phyloP scores from a whole-genome alignment of 805 yeast species.

The Wilhelminamyces savonicus region DNA sequence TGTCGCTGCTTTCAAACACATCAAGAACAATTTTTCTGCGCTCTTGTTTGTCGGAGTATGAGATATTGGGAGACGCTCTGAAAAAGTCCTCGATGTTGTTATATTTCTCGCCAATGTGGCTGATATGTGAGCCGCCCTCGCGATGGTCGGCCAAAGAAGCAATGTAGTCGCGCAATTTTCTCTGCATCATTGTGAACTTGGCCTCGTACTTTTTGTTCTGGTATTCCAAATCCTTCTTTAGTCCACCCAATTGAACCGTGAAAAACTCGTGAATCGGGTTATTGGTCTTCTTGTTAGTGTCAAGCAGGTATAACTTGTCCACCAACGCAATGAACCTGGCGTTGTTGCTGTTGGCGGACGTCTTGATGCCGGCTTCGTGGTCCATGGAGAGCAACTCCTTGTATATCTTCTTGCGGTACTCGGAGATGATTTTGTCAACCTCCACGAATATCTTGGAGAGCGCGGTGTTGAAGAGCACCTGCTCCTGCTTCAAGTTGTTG shows the following conservation, averaged over 20 bases:
- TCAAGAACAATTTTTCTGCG: conserved; percentile 15
- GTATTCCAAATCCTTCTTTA: conserved; percentile 27
- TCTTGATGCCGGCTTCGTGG: conserved; percentile 17
- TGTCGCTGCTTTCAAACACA: conserved; percentile 32
- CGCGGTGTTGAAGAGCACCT: conserved; percentile 21
- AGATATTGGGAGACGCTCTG: no score
- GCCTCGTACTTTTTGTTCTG: conserved; percentile 30
- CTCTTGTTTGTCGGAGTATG: conserved; percentile 22
- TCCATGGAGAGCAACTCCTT: conserved; percentile 34
- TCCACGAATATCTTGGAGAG: conserved; percentile 23
- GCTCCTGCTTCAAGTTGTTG: conserved; percentile 16
- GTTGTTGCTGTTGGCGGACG: conserved; percentile 12
- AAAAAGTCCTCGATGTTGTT: conserved; percentile 28
- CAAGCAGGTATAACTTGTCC: conserved; percentile 32
- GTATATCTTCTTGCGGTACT: conserved; percentile 29
- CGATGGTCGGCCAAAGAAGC: conserved; percentile 24
- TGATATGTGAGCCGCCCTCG: conserved; percentile 28
- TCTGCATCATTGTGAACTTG: conserved; percentile 32
- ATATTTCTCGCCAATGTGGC: conserved; percentile 34
- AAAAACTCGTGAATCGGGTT: conserved; percentile 33
- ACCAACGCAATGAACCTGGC: conserved; percentile 32
- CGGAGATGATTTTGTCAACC: conserved; percentile 26
- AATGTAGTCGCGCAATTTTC: conserved; percentile 29
- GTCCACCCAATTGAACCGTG: conserved; percentile 21
- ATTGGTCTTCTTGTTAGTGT: conserved; percentile 9